Conservation (phyloP, 106 monocot species). For the Gastrodia elata region DNA sequence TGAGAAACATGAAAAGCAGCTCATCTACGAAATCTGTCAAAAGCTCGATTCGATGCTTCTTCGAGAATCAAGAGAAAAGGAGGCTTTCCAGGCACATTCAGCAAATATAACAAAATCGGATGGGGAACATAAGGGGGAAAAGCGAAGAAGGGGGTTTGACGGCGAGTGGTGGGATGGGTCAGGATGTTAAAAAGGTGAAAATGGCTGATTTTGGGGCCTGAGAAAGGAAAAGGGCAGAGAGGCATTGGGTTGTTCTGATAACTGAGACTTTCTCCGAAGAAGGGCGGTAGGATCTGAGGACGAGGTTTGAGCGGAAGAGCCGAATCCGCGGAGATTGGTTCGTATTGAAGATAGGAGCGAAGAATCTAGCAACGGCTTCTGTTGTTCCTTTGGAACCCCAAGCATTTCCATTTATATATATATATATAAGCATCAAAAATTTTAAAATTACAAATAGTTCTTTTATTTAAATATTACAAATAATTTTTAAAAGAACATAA, state of each 20-base stretch:
- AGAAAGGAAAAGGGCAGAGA: neutral
- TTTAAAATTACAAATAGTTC: no score
- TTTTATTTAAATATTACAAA: no score
- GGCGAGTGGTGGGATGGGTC: neutral
- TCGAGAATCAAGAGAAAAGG: neutral
- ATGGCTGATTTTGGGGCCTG: neutral
- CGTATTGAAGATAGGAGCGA: neutral
- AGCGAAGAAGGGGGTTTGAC: neutral
- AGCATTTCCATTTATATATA: neutral
- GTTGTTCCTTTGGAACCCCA: neutral
- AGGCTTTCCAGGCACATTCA: neutral
- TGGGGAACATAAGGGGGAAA: neutral
- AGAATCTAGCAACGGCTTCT: neutral
- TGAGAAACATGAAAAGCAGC: conserved; percentile 21
- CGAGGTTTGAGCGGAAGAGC: neutral
- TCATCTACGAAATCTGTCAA: conserved; percentile 6
- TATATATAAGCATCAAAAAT: neutral
- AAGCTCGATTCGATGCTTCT: neutral
- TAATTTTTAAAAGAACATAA: no score
- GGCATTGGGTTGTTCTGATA: neutral
- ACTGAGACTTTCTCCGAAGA: neutral
- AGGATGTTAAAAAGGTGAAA: neutral
- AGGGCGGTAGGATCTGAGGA: neutral
- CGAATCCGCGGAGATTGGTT: neutral
- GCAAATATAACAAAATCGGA: neutral